Conservation (phyloP, 176 grass and related monocot genomes). For the Avena sativa region DNA sequence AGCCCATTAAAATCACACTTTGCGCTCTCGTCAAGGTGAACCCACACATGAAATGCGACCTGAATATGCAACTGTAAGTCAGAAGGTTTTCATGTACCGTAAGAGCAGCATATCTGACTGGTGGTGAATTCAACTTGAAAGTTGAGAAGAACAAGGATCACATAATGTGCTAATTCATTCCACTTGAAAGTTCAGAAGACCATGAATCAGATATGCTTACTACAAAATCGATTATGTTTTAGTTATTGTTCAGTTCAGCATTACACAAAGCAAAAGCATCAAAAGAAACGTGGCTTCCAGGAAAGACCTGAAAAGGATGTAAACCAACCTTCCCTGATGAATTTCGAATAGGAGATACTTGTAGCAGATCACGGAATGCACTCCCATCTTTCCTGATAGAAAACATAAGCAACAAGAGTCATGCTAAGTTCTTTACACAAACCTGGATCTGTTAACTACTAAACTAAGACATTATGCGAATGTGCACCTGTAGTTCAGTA, state of each 20-base stretch:
- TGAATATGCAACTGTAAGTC: constrained; percentile 34
- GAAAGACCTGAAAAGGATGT: constrained; percentile 34
- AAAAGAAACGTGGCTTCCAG: constrained; percentile 11
- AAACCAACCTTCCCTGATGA: constrained; percentile 84
- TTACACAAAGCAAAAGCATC: constrained; percentile 18
- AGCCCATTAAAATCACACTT: constrained; percentile 60
- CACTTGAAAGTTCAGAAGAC: not conserved
- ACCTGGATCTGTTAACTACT: constrained; percentile 18
- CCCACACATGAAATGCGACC: constrained; percentile 82
- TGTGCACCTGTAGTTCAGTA: constrained; percentile 79
- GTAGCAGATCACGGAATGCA: constrained; percentile 75
- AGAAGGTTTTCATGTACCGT: not conserved
- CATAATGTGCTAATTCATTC: constrained; percentile 4
- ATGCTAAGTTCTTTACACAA: constrained; percentile 20
- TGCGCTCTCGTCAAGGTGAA: constrained; percentile 69
- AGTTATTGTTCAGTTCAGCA: not conserved
- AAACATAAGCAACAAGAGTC: constrained; percentile 23
- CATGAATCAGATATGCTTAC: not conserved
- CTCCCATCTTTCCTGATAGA: constrained; percentile 89
- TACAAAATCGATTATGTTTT: not conserved
- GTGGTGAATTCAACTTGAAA: not conserved
- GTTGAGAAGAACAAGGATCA: not conserved
- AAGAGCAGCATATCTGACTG: not conserved
- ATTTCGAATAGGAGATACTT: constrained; percentile 91
- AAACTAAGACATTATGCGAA: constrained; percentile 9